Conservation (phyloP, 257 asterid species). For the Nicotiana benthamiana region DNA sequence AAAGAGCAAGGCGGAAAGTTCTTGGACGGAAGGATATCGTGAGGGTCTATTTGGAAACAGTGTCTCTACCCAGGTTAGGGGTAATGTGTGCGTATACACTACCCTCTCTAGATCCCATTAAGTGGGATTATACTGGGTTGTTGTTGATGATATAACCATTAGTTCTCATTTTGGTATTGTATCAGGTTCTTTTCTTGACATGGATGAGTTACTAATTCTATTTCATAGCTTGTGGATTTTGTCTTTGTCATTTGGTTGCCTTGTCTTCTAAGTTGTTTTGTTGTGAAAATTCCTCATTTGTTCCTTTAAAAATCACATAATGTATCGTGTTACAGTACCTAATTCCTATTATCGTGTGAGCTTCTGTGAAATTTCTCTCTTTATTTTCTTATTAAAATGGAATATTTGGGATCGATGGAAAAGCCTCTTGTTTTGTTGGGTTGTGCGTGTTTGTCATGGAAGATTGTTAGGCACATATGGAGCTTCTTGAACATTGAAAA, state of each 20-base stretch:
- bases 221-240: constrained; percentile 53
- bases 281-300: background rate
- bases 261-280: constrained; percentile 12
- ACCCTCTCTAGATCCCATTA: too few relatives aligned
- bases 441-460: constrained; percentile 57
- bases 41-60: too few relatives aligned
- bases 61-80: too few relatives aligned
- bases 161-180: background rate
- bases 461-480: constrained; percentile 48
- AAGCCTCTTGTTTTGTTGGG: constrained; percentile 52
- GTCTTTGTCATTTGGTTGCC: constrained; percentile 24
- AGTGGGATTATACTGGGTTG: too few relatives aligned
- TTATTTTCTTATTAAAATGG: constrained; percentile 22
- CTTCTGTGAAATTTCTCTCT: background rate
- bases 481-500: constrained; percentile 35
- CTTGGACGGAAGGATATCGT: too few relatives aligned
- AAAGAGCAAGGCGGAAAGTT: too few relatives aligned
- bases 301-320: background rate
- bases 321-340: background rate
- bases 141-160: background rate
- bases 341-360: background rate
- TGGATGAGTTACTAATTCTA: constrained; percentile 40
- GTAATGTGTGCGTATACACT: too few relatives aligned
- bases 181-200: constrained; percentile 52
- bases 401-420: constrained; percentile 33